Base-by-base conservation (phyloP, 371 early-diverging fungal genomes). In the Nosema bombycis region DNA sequence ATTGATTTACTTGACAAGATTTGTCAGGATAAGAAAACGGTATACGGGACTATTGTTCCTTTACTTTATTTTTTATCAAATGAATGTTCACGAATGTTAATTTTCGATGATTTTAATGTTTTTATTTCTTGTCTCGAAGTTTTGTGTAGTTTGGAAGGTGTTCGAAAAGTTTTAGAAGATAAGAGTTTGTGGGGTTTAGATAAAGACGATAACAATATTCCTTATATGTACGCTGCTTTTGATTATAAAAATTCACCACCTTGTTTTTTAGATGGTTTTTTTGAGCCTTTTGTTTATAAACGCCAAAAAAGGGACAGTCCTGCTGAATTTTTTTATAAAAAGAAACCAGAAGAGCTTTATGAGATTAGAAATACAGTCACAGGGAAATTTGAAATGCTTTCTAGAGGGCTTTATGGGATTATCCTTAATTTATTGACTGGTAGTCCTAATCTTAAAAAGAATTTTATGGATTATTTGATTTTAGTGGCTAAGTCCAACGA, bases 401-500 rank as follows among this genome's bases (percentile, higher is more conserved):
- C 57, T 3, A 4, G 60, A 15, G 62, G 30, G 34, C 32, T 77
- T 29, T 63, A 71, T 33, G 46, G 60, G 0, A 62, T 77, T n/a
- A 55, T 71, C 23, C 26, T 37, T 21, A n/a, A 30, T 6, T 37
- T 72, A 4, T 34, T 78, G 37, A 23, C 6, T 12, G 38, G 56
- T 6, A 70, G 69, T 24, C 33, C 29, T 1, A 57, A 65, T 15
- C 57, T 80, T 24, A 84, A 77, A 58, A 34, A 73, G 21, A 79
- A 79, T 54, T 81, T 84, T 72, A 79, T 81, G 56, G 36, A 54
- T n/a, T 81, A 55, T 26, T 26, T 84, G 0, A 58, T n/a, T 14
- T 57, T n/a, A 23, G 61, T 79, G 12, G 55, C 36, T 46, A 37
- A 62, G 21, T 21, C 33, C 2, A 84, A 77, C 60, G 70, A 57